These are phyloP conservation scores for Phytophthora fragariaefolia DNA, from an alignment of 352 stramenopile genomes.

Conservation along the genomic window DNA sequence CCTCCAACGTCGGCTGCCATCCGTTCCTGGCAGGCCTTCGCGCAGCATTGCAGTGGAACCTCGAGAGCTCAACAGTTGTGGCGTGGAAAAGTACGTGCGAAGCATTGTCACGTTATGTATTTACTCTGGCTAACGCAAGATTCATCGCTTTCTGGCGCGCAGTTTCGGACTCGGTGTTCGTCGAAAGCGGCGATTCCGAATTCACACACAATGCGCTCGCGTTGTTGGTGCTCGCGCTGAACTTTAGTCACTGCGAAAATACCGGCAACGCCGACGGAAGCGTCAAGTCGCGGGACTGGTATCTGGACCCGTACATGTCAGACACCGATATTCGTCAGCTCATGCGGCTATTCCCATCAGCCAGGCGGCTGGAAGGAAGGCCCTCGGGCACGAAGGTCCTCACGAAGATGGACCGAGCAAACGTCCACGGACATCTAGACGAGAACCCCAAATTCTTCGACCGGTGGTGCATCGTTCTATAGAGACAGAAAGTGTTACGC, in stretches of 20 bases:
- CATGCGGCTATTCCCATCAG: slow-evolving; percentile 49
- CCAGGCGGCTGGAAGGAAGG: slow-evolving; percentile 49
- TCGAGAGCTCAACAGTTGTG: slow-evolving; percentile 67
- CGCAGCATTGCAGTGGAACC: slow-evolving; percentile 64
- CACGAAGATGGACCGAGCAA: slow-evolving; percentile 58
- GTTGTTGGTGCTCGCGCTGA: slow-evolving; percentile 61
- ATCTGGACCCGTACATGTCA: slow-evolving; percentile 78
- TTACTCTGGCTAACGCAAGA: neutral
- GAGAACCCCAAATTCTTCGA: slow-evolving; percentile 67
- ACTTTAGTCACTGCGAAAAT: slow-evolving; percentile 60
- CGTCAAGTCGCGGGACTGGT: slow-evolving; percentile 60
- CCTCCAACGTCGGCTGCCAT: slow-evolving; percentile 63
- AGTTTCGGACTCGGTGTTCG: slow-evolving; percentile 81
- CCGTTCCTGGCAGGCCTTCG: slow-evolving; percentile 72
- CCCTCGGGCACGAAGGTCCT: slow-evolving; percentile 52
- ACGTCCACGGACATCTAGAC: slow-evolving; percentile 64
- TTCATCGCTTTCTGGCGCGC: neutral
- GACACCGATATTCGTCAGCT: slow-evolving; percentile 67
- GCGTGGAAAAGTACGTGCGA: slow-evolving; percentile 66
- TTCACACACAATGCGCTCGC: slow-evolving; percentile 60
- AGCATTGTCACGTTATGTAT: neutral
- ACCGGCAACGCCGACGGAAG: slow-evolving; percentile 10
- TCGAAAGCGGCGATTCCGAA: slow-evolving; percentile 66
- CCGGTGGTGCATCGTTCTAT: slow-evolving; percentile 78
- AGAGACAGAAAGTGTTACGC: no score